Evolutionary conservation across 2,329 filamentous ascomycete species (phyloP), one percentile per base, ranked within the genome.

Genomic region (Sporothrix brasiliensis): DNA sequence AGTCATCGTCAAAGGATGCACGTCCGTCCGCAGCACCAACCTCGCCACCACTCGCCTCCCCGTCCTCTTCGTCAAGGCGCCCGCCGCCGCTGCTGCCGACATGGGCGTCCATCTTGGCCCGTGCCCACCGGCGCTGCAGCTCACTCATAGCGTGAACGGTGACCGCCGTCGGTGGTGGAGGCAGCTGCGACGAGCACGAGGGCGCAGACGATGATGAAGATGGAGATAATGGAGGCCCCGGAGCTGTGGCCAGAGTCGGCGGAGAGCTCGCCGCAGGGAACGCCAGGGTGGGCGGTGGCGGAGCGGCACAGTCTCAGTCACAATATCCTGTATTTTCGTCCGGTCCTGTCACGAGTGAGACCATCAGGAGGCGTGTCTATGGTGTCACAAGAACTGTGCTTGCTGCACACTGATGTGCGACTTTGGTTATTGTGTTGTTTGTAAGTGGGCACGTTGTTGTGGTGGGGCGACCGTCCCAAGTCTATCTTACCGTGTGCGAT

Each of bases 1-100:
- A 91, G 78, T 92, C 90, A 73, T 90, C 88, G 75, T 92, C 86
- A 67, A 83, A 84, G 54, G 79, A 39, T 11, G 39, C 24, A 47
- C 52, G 52, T 4, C 24, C 77, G 80, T 34, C 34, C 34, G 34
- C 34, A 34, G 34, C 34, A 34, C 69, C 85, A 75, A 73, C 79
- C 56, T 74, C 74, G 71, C 81, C 76, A 49, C 77, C 79, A 14
- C 78, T 75, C 49, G 77, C 83, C 69, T 85, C 81, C 73, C 87
- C 84, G 69, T 87, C 85, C 69, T 80, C 78, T 75, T 87, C 86
- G 72, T 84, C 80, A 72, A 87, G 84, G 10, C 44, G 6, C 63
- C 14, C 14, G 6, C 39, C 11, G n/a, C 44, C n/a, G 44, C 10
- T 16, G 21, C 60, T 66, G 14, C 49, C 54, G 9, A 70, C 70